Evolutionary conservation across 2,329 filamentous ascomycete genomes (phyloP), one percentile per base, ranked within the genome.

Genomic region (Epichloe coenophiala): DNA sequence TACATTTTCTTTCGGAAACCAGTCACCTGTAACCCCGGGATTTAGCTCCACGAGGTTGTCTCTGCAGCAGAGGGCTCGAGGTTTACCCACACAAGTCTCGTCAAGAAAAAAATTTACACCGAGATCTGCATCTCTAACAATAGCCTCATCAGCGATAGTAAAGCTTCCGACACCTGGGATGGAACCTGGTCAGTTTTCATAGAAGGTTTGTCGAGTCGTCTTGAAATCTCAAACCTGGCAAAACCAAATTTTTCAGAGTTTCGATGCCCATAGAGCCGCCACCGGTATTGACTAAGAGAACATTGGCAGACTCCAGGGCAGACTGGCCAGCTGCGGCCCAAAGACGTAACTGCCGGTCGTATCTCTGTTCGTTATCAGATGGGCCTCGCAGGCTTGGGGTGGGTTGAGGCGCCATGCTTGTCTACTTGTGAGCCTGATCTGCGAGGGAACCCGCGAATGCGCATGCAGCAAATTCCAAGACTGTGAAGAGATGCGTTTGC

Each of bases 21-120:
- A 91, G 60, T 83, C 75, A 6, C 90, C 91, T 53, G 86, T 69
- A 1, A 96, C 93, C 61, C 97, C 93, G 2, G 90, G 89, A 62
- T 98, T 98, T 54, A 98, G 74, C 66, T 98, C 94, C 54, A 81
- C 74, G 42, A 98, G 73, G 50, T 91, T 74, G 54, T 83, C 81
- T 52, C 84, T 83, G 50, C 85, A 86, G 62, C 86, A 83, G 63
- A 88, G 78, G 2, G 91, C 88, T 57, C 93, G 81, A 27, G 81
- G 81, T 60, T 82, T 83, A 49, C 89, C 90, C 38, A 95, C 65
- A 56, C 81, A 84, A 46, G 75, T 72, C 59, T 93, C 81, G 54
- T 95, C 88, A 0, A 98, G 74, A 61, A 98, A 98, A 75, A 98
- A 98, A 69, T 98, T 98, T 55, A 96, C 84, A 4, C 94, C 93